phyloP scores from a whole-genome alignment of 2,329 filamentous ascomycete species.

The Ceratocystis cacaofunesta region DNA sequence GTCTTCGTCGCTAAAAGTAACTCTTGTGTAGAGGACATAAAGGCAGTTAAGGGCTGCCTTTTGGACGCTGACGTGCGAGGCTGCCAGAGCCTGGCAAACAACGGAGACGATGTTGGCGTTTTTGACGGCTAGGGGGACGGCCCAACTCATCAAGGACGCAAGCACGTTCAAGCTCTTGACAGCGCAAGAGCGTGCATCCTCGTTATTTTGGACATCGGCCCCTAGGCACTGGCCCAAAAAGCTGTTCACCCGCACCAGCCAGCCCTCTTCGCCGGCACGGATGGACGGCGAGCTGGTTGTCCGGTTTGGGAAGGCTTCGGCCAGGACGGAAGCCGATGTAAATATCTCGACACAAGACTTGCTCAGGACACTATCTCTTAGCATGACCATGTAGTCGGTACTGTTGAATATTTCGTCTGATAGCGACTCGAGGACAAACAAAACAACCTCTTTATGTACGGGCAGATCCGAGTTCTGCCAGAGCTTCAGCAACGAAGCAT shows the following conservation, averaged over 20 bases:
- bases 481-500: constrained; percentile 61
- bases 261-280: constrained; percentile 68
- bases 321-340: constrained; percentile 60
- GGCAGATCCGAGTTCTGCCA: constrained; percentile 57
- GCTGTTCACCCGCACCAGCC: constrained; percentile 62
- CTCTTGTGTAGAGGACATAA: constrained; percentile 65
- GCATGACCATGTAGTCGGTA: constrained; percentile 71
- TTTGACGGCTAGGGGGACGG: constrained; percentile 66
- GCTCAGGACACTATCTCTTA: constrained; percentile 72
- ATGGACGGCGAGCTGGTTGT: constrained; percentile 48
- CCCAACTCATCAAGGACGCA: constrained; percentile 70
- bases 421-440: constrained; percentile 76
- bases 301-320: constrained; percentile 61
- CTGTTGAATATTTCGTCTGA: constrained; percentile 89
- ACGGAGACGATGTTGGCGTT: constrained; percentile 54
- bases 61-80: constrained; percentile 55
- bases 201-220: constrained; percentile 47
- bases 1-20: constrained; percentile 60
- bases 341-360: constrained; percentile 89
- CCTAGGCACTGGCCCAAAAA: constrained; percentile 61
- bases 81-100: constrained; percentile 57
- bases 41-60: constrained; percentile 69
- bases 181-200: constrained; percentile 53
- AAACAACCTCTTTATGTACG: constrained; percentile 67
- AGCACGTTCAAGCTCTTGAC: constrained; percentile 65